phyloP scores from a whole-genome alignment of 2,329 filamentous ascomycete species.

The Aspergillus udagawae region DNA sequence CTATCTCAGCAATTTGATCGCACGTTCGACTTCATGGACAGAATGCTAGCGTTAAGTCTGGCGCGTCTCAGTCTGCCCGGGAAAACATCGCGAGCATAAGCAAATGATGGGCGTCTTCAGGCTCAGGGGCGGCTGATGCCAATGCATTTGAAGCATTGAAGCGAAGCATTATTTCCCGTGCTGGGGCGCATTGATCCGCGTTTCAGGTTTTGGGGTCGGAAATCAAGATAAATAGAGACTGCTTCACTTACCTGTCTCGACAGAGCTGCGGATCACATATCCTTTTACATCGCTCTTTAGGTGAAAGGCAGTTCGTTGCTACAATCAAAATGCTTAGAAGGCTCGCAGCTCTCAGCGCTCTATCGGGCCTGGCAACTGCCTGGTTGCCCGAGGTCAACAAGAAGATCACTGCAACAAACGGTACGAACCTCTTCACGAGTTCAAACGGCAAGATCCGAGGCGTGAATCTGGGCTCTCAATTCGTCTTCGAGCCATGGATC shows the following conservation, averaged over 20 bases:
- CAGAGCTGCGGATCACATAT: background rate
- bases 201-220: background rate
- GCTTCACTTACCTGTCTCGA: background rate
- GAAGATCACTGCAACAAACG: slow-evolving; percentile 19
- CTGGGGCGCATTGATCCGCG: too few relatives aligned
- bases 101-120: background rate
- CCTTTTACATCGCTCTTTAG: background rate
- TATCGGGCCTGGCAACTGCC: slow-evolving; percentile 6
- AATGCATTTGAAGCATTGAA: background rate
- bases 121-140: background rate
- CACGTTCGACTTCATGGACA: background rate
- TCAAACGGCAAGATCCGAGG: slow-evolving; percentile 47
- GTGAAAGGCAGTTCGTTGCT: too few relatives aligned
- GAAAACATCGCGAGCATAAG: background rate
- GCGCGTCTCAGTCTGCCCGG: background rate
- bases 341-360: background rate
- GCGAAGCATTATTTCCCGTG: background rate
- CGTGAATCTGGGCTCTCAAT: slow-evolving; percentile 53
- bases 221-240: background rate
- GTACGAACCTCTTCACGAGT: slow-evolving; percentile 21
- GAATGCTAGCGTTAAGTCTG: background rate
- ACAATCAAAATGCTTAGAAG: background rate
- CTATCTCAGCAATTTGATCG: background rate
- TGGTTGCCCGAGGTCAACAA: slow-evolving; percentile 27
- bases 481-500: slow-evolving; percentile 55